A percentile compares a stretch with the other conserved stretches of the same genome.
These are phyloP conservation scores for Solanum megistacrolobum DNA, from an alignment of 257 asterid species.

Conservation along the genomic window DNA sequence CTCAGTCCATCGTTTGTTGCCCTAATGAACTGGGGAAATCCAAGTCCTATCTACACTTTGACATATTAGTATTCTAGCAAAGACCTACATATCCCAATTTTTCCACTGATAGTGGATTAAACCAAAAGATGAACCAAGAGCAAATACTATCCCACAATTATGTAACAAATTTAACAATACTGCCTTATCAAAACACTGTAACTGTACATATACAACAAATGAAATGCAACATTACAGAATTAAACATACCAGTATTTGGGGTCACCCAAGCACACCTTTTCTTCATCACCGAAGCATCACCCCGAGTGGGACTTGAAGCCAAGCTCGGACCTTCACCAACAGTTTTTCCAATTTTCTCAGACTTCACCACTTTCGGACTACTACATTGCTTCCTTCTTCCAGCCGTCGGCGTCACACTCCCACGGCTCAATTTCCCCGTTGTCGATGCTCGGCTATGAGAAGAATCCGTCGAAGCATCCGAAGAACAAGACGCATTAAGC, in stretches of 20 bases:
- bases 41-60: background rate
- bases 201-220: background rate
- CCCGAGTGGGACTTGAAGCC: background rate
- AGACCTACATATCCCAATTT: background rate
- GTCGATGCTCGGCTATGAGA: slow-evolving; percentile 86
- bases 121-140: background rate
- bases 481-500: slow-evolving; percentile 74
- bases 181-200: background rate
- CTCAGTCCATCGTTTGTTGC: background rate
- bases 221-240: background rate
- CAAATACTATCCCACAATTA: background rate
- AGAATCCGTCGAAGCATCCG: slow-evolving; percentile 91
- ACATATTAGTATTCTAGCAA: background rate
- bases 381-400: slow-evolving; percentile 46
- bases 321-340: slow-evolving; percentile 37
- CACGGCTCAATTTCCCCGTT: slow-evolving; percentile 54
- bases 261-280: slow-evolving; percentile 98
- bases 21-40: background rate
- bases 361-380: slow-evolving; percentile 21
- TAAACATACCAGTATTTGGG: slow-evolving; percentile 61
- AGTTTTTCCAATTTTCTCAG: slow-evolving; percentile 27
- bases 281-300: slow-evolving; percentile 39
- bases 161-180: background rate
- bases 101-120: background rate
- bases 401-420: slow-evolving; percentile 26